phyloP scores from a whole-genome alignment of 495 filamentous ascomycete species.

The Penicillium longicatenatum region DNA sequence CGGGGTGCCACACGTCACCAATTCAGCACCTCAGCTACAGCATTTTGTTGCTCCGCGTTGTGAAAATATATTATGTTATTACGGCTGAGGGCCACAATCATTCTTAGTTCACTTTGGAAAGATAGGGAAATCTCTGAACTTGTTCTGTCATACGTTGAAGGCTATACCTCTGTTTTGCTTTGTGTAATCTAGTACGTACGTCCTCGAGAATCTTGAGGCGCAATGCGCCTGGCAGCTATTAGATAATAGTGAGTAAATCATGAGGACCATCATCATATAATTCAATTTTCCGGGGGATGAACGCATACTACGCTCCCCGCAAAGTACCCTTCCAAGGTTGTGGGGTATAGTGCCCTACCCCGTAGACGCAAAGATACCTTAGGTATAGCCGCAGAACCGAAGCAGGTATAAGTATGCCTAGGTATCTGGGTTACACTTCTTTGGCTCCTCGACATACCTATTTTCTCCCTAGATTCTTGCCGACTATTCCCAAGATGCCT shows the following conservation, averaged over 20 bases:
- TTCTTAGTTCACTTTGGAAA: too few species aligned
- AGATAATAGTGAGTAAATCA: not conserved
- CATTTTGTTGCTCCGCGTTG: not conserved
- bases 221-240: too few species aligned
- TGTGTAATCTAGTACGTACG: too few species aligned
- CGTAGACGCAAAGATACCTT: not conserved
- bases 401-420: not conserved
- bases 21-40: not conserved
- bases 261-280: not conserved
- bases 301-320: not conserved
- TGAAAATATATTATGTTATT: not conserved
- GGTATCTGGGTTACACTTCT: not conserved
- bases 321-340: not conserved
- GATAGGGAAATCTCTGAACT: too few species aligned
- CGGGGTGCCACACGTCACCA: not conserved
- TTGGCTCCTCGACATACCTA: not conserved
- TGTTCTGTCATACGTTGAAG: too few species aligned
- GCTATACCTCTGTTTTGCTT: too few species aligned
- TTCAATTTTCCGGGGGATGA: not conserved
- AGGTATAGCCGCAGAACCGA: not conserved
- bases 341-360: not conserved
- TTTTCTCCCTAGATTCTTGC: not conserved
- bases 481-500: slow-evolving; percentile 39
- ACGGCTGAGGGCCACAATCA: too few species aligned
- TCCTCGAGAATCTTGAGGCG: too few species aligned